Evolutionary conservation across 1,284 basidiomycete species (phyloP).

Genomic region (Sporisorium reilianum): DNA sequence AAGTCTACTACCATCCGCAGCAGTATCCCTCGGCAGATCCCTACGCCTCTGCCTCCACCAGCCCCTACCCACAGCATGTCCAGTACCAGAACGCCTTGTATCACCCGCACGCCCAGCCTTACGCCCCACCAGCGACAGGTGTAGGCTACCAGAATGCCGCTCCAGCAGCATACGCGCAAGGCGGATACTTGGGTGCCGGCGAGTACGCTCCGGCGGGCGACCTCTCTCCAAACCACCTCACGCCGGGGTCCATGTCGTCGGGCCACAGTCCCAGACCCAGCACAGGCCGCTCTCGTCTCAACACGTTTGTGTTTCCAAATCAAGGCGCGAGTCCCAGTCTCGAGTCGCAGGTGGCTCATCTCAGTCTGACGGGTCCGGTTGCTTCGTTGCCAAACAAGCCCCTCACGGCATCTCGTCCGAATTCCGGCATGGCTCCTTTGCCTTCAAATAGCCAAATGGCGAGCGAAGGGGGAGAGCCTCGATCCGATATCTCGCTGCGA

Average conservation of each 20-base stretch:
- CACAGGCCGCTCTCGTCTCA: slow-evolving; percentile 18
- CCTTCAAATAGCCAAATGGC: neutral
- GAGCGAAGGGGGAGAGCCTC: neutral
- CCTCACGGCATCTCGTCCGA: neutral
- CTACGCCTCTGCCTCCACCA: slow-evolving; percentile 15
- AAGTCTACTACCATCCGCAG: slow-evolving; percentile 14
- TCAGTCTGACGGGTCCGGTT: slow-evolving; percentile 5
- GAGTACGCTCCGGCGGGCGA: slow-evolving; percentile 3
- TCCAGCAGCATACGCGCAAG: slow-evolving; percentile 11
- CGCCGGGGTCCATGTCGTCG: slow-evolving; percentile 13
- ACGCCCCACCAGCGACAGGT: neutral
- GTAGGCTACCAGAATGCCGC: neutral
- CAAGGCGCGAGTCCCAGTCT: slow-evolving; percentile 18
- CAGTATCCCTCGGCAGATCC: slow-evolving; percentile 29
- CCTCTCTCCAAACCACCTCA: slow-evolving; percentile 13
- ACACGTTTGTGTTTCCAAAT: slow-evolving; percentile 19
- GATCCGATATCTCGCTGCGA: slow-evolving; percentile 36
- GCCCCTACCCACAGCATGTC: slow-evolving; percentile 8
- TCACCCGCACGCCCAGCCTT: slow-evolving; percentile 1
- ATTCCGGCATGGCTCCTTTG: neutral
- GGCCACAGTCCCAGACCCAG: slow-evolving; percentile 30
- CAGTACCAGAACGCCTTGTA: slow-evolving; percentile 8
- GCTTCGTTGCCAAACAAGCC: slow-evolving; percentile 12
- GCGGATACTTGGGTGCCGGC: slow-evolving; percentile 3
- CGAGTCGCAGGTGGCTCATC: slow-evolving; percentile 25